Conservation (phyloP, 805 yeast genomes). For the Nakazawaea populi region DNA sequence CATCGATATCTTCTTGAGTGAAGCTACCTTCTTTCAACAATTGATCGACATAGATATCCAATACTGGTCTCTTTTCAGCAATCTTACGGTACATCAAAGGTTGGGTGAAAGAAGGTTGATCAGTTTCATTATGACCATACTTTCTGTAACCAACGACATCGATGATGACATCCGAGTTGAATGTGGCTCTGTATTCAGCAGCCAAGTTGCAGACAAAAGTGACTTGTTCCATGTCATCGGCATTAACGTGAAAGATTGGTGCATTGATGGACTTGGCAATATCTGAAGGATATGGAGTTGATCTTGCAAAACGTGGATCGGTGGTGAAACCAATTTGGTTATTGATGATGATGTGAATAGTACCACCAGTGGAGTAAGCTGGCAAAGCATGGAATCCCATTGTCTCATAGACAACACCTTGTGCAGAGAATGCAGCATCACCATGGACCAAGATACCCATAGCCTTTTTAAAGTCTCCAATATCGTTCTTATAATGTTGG, state of each 20-base stretch:
- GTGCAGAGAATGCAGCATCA: constrained; percentile 98
- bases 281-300: constrained; percentile 97
- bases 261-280: constrained; percentile 95
- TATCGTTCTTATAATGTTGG: constrained; percentile 85
- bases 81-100: constrained; percentile 94
- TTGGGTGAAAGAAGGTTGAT: constrained; percentile 98
- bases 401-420: constrained; percentile 98
- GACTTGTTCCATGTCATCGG: constrained; percentile 94
- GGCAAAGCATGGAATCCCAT: constrained; percentile 92
- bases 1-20: constrained; percentile 83
- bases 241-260: constrained; percentile 98
- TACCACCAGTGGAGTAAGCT: constrained; percentile 97
- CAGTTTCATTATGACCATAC: constrained; percentile 99
- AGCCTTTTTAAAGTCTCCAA: constrained; percentile 79
- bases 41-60: constrained; percentile 78
- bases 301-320: constrained; percentile 95
- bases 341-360: constrained; percentile 91
- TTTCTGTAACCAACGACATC: constrained; percentile 98
- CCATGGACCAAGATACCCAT: constrained; percentile 93
- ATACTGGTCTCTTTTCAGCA: constrained; percentile 81
- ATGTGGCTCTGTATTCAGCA: constrained; percentile 96
- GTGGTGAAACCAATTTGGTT: constrained; percentile 99
- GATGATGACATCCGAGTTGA: constrained; percentile 93
- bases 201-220: constrained; percentile 92
- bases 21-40: constrained; percentile 83